phyloP scores from a whole-genome alignment of 306 rosid species.

The Ormosia emarginata region DNA sequence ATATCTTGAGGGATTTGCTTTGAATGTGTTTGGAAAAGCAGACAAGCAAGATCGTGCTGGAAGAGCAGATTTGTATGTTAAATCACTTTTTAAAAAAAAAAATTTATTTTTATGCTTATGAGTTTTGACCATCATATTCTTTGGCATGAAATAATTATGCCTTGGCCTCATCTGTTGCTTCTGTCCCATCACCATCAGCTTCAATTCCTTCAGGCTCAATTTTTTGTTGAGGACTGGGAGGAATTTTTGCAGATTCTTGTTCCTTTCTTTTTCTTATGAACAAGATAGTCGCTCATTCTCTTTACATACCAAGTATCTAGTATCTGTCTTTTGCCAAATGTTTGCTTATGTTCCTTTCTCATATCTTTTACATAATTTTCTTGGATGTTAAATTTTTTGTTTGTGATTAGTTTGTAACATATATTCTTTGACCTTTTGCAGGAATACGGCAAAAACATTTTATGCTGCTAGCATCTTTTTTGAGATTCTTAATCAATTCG shows the following conservation, averaged over 20 bases:
- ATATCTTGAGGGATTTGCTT: constrained; percentile 92
- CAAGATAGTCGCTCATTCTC: background rate
- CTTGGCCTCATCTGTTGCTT: background rate
- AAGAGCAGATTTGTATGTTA: constrained; percentile 82
- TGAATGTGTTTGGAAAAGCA: constrained; percentile 85
- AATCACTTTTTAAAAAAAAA: background rate
- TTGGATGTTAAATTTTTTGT: background rate
- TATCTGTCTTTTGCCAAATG: background rate
- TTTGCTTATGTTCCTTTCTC: background rate
- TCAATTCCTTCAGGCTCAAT: background rate
- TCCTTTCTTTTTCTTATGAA: constrained; percentile 1
- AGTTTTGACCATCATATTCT: background rate
- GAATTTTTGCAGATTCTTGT: background rate
- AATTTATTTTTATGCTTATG: background rate
- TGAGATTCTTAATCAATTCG: constrained; percentile 92
- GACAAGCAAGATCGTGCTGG: constrained; percentile 98
- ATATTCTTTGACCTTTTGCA: constrained; percentile 33
- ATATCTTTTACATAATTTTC: background rate
- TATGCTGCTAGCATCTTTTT: constrained; percentile 99
- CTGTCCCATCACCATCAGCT: background rate
- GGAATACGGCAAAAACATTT: constrained; percentile 98
- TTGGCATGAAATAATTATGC: background rate
- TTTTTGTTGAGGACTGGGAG: background rate
- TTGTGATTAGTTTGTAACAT: background rate
- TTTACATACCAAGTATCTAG: background rate